phyloP scores from a whole-genome alignment of 495 filamentous ascomycete genomes.

The Penicillium psychrofluorescens region DNA sequence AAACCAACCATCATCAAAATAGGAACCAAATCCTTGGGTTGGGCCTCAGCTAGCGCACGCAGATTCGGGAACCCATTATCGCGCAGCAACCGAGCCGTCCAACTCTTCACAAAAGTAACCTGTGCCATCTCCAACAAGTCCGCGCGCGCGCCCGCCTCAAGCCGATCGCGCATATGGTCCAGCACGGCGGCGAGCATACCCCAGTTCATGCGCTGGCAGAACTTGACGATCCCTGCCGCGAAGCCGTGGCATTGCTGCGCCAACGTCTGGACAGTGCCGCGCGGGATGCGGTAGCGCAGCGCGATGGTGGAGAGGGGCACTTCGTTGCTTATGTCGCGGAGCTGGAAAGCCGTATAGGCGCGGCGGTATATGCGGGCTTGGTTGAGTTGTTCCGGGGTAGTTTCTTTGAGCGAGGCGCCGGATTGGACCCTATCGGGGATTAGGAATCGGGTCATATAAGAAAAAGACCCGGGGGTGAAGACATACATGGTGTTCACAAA shows the following conservation, averaged over 20 bases:
- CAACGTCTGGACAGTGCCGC: conserved; percentile 65
- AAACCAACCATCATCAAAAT: conserved; percentile 55
- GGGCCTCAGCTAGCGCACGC: conserved; percentile 58
- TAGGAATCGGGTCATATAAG: conserved; percentile 9
- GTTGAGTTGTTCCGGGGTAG: conserved; percentile 51
- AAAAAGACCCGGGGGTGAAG: background rate
- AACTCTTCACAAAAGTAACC: conserved; percentile 71
- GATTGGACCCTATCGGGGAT: conserved; percentile 56
- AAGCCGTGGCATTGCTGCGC: conserved; percentile 74
- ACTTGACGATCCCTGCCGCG: conserved; percentile 68
- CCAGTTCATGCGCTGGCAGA: conserved; percentile 70
- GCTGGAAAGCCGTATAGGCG: conserved; percentile 73
- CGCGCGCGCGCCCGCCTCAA: conserved; percentile 66
- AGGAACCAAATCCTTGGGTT: conserved; percentile 60
- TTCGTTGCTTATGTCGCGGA: conserved; percentile 77
- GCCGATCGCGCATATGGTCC: conserved; percentile 68
- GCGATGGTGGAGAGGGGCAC: conserved; percentile 64
- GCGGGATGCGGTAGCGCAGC: conserved; percentile 58
- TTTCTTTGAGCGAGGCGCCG: conserved; percentile 55
- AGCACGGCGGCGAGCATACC: conserved; percentile 66
- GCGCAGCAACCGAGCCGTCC: conserved; percentile 67
- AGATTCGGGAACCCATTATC: conserved; percentile 70
- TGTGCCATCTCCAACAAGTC: conserved; percentile 68
- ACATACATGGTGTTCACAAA: conserved; percentile 66
- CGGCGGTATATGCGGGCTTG: conserved; percentile 61